Evolutionary conservation across 805 yeast genomes (phyloP).

Genomic region (Zygosaccharomyces pseudorouxii): DNA sequence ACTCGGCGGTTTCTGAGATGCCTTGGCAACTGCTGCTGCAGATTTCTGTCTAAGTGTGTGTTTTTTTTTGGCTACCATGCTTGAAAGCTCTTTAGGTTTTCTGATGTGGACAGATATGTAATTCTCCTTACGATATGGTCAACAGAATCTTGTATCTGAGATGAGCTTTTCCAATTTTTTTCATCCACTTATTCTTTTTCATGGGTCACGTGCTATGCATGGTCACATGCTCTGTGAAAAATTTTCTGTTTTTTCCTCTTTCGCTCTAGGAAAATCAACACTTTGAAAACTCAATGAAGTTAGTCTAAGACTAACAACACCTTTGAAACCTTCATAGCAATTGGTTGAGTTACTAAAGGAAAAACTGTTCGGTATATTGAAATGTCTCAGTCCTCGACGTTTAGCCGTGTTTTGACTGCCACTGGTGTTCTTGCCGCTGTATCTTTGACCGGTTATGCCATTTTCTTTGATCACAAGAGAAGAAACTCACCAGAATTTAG

Average conservation of each 20-base stretch:
- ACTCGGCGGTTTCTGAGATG: neutral
- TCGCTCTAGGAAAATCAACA: neutral
- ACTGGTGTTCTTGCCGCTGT: constrained; percentile 45
- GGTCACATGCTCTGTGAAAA: neutral
- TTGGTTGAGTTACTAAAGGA: neutral
- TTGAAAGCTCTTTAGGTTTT: neutral
- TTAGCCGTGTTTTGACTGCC: constrained; percentile 29
- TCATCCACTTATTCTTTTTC: neutral
- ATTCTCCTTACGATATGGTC: neutral
- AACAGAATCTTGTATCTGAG: neutral
- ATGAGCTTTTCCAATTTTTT: neutral
- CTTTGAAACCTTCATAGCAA: neutral
- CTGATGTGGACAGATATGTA: neutral
- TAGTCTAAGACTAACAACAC: neutral
- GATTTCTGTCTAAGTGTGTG: constrained; percentile 25
- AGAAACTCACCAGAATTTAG: constrained; percentile 81
- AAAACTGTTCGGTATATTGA: neutral
- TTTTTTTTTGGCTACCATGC: constrained; percentile 45
- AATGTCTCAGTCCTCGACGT: constrained; percentile 24
- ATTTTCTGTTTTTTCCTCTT: neutral
- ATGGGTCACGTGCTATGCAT: neutral
- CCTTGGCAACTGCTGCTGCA: constrained; percentile 6
- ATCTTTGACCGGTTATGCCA: constrained; percentile 66
- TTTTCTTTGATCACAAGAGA: constrained; percentile 89
- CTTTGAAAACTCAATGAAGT: neutral